Evolutionary conservation across 2,329 filamentous ascomycete species (phyloP).

Genomic region (Fusarium sp.): DNA sequence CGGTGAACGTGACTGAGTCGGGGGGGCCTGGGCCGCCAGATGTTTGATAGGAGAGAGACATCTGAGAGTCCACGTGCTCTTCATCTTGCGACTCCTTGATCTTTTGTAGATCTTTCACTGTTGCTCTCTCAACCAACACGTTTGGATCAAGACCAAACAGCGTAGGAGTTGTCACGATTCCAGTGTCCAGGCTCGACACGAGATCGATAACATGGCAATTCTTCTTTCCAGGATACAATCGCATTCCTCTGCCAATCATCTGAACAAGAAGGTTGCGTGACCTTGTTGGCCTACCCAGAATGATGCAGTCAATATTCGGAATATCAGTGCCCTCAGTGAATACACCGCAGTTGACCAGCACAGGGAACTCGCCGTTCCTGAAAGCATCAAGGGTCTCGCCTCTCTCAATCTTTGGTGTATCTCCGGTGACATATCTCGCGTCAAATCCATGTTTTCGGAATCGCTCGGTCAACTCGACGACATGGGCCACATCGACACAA

Average conservation of each 20-base stretch:
- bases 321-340: slow-evolving; percentile 99
- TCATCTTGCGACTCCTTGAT: slow-evolving; percentile 62
- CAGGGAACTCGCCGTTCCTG: slow-evolving; percentile 80
- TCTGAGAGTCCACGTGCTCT: slow-evolving; percentile 49
- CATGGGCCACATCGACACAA: slow-evolving; percentile 90
- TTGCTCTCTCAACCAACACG: slow-evolving; percentile 77
- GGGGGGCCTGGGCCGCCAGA: slow-evolving; percentile 31
- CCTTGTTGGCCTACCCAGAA: slow-evolving; percentile 88
- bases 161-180: slow-evolving; percentile 90
- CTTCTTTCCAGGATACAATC: slow-evolving; percentile 81
- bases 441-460: slow-evolving; percentile 86
- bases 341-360: slow-evolving; percentile 93
- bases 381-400: slow-evolving; percentile 81
- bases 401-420: slow-evolving; percentile 78
- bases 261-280: slow-evolving; percentile 95
- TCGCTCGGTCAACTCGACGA: slow-evolving; percentile 76
- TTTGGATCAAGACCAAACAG: slow-evolving; percentile 91
- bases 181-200: slow-evolving; percentile 85
- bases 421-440: slow-evolving; percentile 86
- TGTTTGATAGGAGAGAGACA: slow-evolving; percentile 21
- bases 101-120: slow-evolving; percentile 69
- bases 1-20: slow-evolving; percentile 79
- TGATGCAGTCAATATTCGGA: slow-evolving; percentile 93
- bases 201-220: slow-evolving; percentile 97
- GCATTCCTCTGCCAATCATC: slow-evolving; percentile 97